Base-by-base conservation (phyloP, 108 stramenopile genomes). In the Fistulifera solaris region DNA sequence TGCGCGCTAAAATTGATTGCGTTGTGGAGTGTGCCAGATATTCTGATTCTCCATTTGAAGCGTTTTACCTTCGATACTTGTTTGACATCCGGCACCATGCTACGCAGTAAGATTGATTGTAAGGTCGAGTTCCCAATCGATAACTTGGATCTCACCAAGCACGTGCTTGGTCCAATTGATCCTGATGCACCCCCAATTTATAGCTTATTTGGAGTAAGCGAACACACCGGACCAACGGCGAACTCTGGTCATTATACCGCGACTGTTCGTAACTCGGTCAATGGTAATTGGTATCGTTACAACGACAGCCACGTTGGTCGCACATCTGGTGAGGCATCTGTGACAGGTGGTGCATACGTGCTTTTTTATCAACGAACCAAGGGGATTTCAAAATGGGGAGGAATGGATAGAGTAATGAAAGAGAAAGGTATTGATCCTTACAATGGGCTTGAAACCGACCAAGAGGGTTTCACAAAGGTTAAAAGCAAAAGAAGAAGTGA, bases 201-300 rank as follows among this genome's bases (percentile, higher is more conserved):
- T 66, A 85, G 76, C 65, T 58, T 88, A 15, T 84, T 80, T 59
- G 84, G 84, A 23, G 88, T 89, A 1, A 83, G 80, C 42, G 84
- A 89, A 47, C 88, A 89, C 68, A 67, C 70, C 22, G 88, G 88
- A 27, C 42, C 70, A 2, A 83, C 84, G 4, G 83, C 83, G 60
- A 82, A 85, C 57, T 82, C 76, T 53, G 88, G 88, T 19, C 88
- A 89, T 52, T 89, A 89, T 52, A 89, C 88, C 2, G 88, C 88
- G n/a, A 89, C 88, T 13, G 84, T 78, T 6, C 73, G 80, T 13
- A 89, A 89, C 40, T 79, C 73, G 48, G 71, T 80, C 42, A 78
- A 89, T 50, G 69, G 74, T 31, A 72, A 80, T 39, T 89, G 83
- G 83, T 83, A 89, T 51, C 69, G 83, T 38, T 85, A 72, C 66